Base-by-base conservation (phyloP, 2,329 filamentous ascomycete genomes). In the Penicillium sp. region DNA sequence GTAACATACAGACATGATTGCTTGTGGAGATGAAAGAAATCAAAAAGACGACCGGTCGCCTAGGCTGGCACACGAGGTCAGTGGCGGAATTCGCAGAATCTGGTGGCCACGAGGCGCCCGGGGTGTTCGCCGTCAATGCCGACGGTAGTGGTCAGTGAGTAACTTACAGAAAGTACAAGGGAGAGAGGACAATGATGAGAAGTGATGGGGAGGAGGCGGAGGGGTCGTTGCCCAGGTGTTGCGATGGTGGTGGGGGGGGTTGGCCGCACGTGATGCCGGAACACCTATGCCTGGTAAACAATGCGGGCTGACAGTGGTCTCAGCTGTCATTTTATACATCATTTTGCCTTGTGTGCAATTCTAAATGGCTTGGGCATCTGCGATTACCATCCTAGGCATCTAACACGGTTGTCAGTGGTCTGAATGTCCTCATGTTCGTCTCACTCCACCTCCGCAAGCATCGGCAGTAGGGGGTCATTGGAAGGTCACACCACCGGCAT, bases 1-100 rank as follows among this genome's bases (percentile, higher is more conserved):
- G 41, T 39, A 57, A 70, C 68, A 16, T 47, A 71, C 69, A 58
- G 69, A 71, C 69, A 71, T 71, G 58, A 46, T 68, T 66, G 60
- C 57, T 49, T 59, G 42, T 60, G 55, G 60, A 52, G 57, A 57
- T 61, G 52, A 50, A 49, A 53, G 51, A 55, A 48, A 49, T 56
- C 44, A 56, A 50, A 57, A 59, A 54, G 53, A 56, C 44, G 58
- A 60, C 54, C 45, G 51, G 54, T 62, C 61, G 61, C 51, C 64
- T 68, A 64, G 51, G 47, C 53, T 58, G 52, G 55, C 61, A 67
- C 59, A 63, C 65, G 60, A 65, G 67, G 63, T 70, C 58, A 70
- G 66, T 60, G 53, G 54, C 56, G 60, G 58, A 50, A 47, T 31
- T 36, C 10, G 18, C 47, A 52, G 39, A 47, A 42, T 42, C 23